These are phyloP conservation scores for Carex cristatella DNA, from an alignment of 176 grass and related monocot genomes.

Conservation along the genomic window DNA sequence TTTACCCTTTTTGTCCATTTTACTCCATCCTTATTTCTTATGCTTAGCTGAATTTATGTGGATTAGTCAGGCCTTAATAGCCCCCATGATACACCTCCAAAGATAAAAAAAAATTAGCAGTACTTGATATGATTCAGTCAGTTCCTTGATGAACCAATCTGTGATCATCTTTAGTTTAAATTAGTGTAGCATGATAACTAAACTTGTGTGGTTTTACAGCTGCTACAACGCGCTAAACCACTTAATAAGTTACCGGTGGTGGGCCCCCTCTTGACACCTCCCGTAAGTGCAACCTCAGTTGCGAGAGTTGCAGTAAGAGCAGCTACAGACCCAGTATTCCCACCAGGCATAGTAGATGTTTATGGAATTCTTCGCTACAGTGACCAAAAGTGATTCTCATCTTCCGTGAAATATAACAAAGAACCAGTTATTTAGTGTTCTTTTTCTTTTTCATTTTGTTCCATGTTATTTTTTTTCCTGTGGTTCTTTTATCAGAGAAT, in stretches of 20 bases:
- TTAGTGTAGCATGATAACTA: not conserved
- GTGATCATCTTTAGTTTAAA: not conserved
- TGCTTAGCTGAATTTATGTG: not conserved
- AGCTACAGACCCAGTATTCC: slow-evolving; percentile 73
- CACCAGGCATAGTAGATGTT: slow-evolving; percentile 77
- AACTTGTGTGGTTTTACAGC: slow-evolving; percentile 34
- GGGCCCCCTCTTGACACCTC: slow-evolving; percentile 70
- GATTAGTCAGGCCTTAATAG: not conserved
- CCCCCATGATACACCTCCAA: not conserved
- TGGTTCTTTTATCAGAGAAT: slow-evolving; percentile 10
- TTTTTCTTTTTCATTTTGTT: not conserved
- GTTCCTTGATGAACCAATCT: not conserved
- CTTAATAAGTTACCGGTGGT: slow-evolving; percentile 60
- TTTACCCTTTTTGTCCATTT: not conserved
- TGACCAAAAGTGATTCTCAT: slow-evolving; percentile 45
- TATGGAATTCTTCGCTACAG: slow-evolving; percentile 69
- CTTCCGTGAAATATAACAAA: not conserved
- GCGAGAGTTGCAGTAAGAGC: slow-evolving; percentile 75
- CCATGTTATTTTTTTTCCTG: not conserved
- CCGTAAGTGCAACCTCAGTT: slow-evolving; percentile 55
- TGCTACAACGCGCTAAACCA: slow-evolving; percentile 58
- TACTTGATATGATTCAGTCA: not conserved
- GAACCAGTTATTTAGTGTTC: not conserved
- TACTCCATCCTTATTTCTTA: not conserved
- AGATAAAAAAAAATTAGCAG: not conserved